A percentile compares a stretch with the other conserved stretches of the same genome.
Conservation (phyloP, 768 basidiomycete genomes). For the Amanita muscaria region DNA sequence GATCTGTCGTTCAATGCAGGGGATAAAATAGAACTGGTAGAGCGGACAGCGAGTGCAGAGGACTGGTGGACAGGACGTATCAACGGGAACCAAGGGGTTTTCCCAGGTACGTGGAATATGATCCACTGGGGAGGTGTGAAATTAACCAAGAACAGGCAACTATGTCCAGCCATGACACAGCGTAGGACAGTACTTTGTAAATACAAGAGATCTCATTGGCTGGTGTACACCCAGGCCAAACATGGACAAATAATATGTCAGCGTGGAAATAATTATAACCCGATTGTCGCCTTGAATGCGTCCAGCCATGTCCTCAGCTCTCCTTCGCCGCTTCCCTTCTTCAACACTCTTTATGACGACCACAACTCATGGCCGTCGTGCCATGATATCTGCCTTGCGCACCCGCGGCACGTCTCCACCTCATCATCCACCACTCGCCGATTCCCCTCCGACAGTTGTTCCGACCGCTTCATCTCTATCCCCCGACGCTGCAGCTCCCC, state of each 20-base stretch:
- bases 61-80: conserved; percentile 97
- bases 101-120: conserved; percentile 53
- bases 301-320: conserved; percentile 21
- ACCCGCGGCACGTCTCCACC: conserved; percentile 22
- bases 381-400: conserved; percentile 61
- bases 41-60: conserved; percentile 71
- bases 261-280: conserved; percentile 2
- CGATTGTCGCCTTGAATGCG: conserved; percentile 12
- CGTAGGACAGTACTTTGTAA: conserved; percentile 8
- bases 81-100: conserved; percentile 78
- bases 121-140: background rate
- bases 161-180: conserved; percentile 55
- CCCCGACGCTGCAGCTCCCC: conserved; percentile 57
- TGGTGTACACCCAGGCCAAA: conserved; percentile 13
- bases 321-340: conserved; percentile 22
- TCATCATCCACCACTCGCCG: conserved; percentile 22
- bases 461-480: conserved; percentile 39
- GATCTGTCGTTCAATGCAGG: conserved; percentile 87
- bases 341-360: conserved; percentile 20
- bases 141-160: conserved; percentile 35
- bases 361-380: conserved; percentile 32
- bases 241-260: conserved; percentile 17
- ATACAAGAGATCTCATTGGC: conserved; percentile 23
- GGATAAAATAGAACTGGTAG: conserved; percentile 85
- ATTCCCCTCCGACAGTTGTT: conserved; percentile 45